Conservation (phyloP, 495 filamentous ascomycete species). For the Tuber melanosporum region DNA sequence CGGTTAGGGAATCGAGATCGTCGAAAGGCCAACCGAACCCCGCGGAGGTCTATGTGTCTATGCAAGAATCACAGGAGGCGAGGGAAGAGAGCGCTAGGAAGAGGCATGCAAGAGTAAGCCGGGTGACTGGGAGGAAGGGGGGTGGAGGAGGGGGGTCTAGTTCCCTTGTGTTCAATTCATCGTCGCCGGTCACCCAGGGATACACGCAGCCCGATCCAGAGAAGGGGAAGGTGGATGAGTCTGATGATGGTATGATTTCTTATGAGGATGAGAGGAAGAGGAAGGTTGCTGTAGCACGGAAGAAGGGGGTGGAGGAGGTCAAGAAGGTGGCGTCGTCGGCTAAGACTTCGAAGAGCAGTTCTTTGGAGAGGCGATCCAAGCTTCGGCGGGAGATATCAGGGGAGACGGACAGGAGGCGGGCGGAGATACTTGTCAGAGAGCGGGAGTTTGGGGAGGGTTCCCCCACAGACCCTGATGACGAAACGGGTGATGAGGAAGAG, state of each 20-base stretch:
- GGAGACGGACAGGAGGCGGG: constrained; percentile 2
- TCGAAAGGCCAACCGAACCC: constrained; percentile 13
- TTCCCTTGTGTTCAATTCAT: constrained; percentile 19
- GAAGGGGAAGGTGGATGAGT: constrained; percentile 3
- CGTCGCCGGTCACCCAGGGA: neutral
- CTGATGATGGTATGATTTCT: constrained; percentile 22
- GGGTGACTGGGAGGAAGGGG: neutral
- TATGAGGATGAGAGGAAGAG: constrained; percentile 15
- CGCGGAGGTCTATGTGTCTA: constrained; percentile 11
- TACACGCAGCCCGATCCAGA: constrained; percentile 9
- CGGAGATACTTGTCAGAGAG: neutral
- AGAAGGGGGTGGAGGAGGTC: constrained; percentile 30
- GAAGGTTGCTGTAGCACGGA: constrained; percentile 14
- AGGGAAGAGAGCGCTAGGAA: constrained; percentile 15
- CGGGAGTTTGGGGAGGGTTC: neutral
- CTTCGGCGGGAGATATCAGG: constrained; percentile 2
- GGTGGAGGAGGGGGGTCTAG: neutral
- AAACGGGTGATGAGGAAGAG: constrained; percentile 29
- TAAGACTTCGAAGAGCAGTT: neutral
- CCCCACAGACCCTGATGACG: constrained; percentile 8
- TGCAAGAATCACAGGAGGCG: constrained; percentile 32
- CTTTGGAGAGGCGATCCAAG: constrained; percentile 2
- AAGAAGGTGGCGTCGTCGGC: constrained; percentile 4
- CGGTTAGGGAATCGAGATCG: neutral
- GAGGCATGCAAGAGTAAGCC: neutral